phyloP scores from a whole-genome alignment of 1,284 basidiomycete species.

The Volvariella volvacea region DNA sequence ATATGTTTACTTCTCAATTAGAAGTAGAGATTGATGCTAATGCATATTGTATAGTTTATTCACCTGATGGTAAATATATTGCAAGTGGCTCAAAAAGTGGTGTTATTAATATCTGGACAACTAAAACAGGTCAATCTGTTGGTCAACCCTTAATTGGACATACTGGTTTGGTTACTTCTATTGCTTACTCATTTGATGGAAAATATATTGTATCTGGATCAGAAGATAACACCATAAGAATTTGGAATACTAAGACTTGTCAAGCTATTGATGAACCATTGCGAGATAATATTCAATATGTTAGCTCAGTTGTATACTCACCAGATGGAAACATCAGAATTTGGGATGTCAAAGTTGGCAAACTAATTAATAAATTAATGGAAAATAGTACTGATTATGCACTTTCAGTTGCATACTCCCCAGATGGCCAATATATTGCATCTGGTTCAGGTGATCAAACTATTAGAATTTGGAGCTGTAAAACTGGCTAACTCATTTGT shows the following conservation, averaged over 20 bases:
- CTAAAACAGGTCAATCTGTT: not conserved
- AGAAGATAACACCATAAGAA: too few species aligned
- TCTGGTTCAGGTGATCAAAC: conserved; percentile 5
- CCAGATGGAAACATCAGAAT: too few species aligned
- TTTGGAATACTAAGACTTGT: conserved; percentile 5
- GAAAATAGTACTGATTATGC: not conserved
- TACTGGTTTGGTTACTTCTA: too few species aligned
- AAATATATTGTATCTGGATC: too few species aligned
- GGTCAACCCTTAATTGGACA: too few species aligned
- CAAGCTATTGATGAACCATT: not conserved
- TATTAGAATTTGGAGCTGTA: not conserved
- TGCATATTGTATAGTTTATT: not conserved
- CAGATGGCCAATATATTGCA: conserved; percentile 9
- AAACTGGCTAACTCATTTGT: conserved; percentile 1
- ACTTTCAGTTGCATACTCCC: not conserved
- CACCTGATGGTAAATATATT: not conserved
- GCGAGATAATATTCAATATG: conserved; percentile 1
- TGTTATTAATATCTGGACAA: not conserved
- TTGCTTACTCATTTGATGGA: too few species aligned
- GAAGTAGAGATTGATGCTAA: not conserved
- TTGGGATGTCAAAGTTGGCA: too few species aligned
- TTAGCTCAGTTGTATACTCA: too few species aligned
- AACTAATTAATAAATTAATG: not conserved
- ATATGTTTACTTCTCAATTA: not conserved
- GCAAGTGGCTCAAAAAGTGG: not conserved